Evolutionary conservation across 116 monocot genomes (phyloP).

Genomic region (Cymodocea nodosa): DNA sequence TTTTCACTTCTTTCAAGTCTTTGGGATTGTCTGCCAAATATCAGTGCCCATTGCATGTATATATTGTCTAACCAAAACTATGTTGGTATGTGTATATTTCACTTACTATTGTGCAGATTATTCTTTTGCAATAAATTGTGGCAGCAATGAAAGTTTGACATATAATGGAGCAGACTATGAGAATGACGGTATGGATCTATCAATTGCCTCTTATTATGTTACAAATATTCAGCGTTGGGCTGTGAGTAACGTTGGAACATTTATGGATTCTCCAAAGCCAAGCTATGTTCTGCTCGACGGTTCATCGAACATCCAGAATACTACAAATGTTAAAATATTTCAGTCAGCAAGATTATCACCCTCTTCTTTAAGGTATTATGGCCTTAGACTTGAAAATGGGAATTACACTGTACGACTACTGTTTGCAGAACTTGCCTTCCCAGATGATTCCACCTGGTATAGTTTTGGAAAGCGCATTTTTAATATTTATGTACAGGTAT

Average conservation of each 20-base stretch:
- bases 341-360: conserved; percentile 59
- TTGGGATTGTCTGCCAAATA: no score
- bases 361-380: conserved; percentile 77
- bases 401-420: conserved; percentile 47
- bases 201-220: conserved; percentile 67
- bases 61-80: background rate
- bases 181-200: conserved; percentile 36
- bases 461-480: conserved; percentile 61
- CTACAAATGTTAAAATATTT: conserved; percentile 43
- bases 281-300: conserved; percentile 24
- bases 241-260: conserved; percentile 59
- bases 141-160: conserved; percentile 33
- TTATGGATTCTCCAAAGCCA: conserved; percentile 20
- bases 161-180: conserved; percentile 52
- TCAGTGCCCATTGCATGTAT: background rate
- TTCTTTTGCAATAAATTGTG: conserved; percentile 70
- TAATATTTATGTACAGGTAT: conserved; percentile 65
- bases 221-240: conserved; percentile 48
- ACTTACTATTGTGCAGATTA: conserved; percentile 32
- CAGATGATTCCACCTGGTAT: conserved; percentile 36
- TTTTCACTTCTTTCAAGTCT: background rate
- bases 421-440: conserved; percentile 36
- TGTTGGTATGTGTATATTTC: background rate
- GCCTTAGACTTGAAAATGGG: conserved; percentile 70
- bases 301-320: conserved; percentile 39